Conservation (phyloP, 2,329 filamentous ascomycete genomes). For the Aspergillus arachidicola region DNA sequence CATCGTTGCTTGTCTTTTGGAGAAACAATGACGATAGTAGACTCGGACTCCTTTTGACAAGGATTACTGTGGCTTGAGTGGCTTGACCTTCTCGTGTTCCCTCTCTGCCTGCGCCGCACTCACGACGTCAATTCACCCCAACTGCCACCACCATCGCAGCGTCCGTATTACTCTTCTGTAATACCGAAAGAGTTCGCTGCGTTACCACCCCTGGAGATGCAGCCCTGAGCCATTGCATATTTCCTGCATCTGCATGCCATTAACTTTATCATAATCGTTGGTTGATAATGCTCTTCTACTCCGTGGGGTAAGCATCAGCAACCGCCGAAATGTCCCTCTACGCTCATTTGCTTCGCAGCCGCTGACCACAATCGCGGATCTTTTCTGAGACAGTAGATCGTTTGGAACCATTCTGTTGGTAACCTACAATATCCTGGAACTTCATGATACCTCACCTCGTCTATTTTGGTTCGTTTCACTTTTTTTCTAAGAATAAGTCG, state of each 20-base stretch:
- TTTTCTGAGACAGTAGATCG: conserved; percentile 15
- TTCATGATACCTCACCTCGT: not conserved
- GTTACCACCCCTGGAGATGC: not conserved
- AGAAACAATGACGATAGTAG: not conserved
- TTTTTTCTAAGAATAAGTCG: conserved; percentile 19
- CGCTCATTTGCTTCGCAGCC: conserved; percentile 18
- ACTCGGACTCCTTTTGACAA: no score
- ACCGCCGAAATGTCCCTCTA: not conserved
- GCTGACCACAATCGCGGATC: conserved; percentile 9
- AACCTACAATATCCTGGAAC: conserved; percentile 14
- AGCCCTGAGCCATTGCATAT: not conserved
- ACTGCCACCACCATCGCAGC: not conserved
- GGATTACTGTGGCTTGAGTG: conserved; percentile 10
- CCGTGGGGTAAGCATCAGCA: conserved; percentile 9
- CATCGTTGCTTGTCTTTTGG: conserved; percentile 1
- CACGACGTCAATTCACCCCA: not conserved
- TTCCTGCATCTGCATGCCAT: conserved; percentile 1
- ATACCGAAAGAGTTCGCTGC: not conserved
- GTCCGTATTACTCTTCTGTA: not conserved
- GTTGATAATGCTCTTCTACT: not conserved
- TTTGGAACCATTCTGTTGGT: conserved; percentile 18
- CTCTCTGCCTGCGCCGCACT: conserved; percentile 14
- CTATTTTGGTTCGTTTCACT: conserved; percentile 8
- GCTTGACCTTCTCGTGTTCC: conserved; percentile 21
- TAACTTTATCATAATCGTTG: conserved; percentile 3